Evolutionary conservation across 2,329 filamentous ascomycete species (phyloP).

Genomic region (Pyrenochaeta sp.): DNA sequence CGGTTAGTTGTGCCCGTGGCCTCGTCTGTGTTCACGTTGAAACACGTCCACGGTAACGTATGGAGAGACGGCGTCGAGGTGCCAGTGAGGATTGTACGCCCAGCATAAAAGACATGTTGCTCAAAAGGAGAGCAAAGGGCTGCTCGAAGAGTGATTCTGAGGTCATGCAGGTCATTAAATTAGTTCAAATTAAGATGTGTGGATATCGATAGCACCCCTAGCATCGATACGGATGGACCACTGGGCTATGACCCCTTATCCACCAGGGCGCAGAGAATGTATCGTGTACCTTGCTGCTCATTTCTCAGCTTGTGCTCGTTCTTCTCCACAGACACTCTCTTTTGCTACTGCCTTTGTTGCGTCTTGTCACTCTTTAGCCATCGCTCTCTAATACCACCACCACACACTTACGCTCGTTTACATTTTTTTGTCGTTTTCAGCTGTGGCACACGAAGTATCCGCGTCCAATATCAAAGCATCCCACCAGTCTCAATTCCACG

Average conservation of each 20-base stretch:
- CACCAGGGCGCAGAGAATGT: constrained; percentile 34
- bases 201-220: constrained; percentile 44
- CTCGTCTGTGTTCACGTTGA: constrained; percentile 16
- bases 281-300: constrained; percentile 34
- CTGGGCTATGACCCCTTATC: constrained; percentile 25
- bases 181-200: constrained; percentile 44
- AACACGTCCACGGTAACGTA: constrained; percentile 6
- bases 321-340: constrained; percentile 27
- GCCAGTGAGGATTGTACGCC: constrained; percentile 26
- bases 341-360: constrained; percentile 28
- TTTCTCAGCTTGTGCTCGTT: constrained; percentile 26
- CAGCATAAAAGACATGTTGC: constrained; percentile 25
- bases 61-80: constrained; percentile 1
- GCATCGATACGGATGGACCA: constrained; percentile 28
- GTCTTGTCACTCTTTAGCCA: constrained; percentile 35
- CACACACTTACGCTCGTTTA: too few species aligned
- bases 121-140: constrained; percentile 25
- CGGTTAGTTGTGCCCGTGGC: constrained; percentile 22
- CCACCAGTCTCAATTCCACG: constrained; percentile 11
- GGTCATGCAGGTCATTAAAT: constrained; percentile 44
- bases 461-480: constrained; percentile 12
- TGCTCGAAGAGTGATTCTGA: constrained; percentile 32
- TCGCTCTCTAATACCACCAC: constrained; percentile 26
- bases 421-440: too few species aligned
- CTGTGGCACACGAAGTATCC: constrained; percentile 16